These are phyloP conservation scores for Globisporangium yorkense DNA, from an alignment of 352 stramenopile genomes.

Conservation along the genomic window DNA sequence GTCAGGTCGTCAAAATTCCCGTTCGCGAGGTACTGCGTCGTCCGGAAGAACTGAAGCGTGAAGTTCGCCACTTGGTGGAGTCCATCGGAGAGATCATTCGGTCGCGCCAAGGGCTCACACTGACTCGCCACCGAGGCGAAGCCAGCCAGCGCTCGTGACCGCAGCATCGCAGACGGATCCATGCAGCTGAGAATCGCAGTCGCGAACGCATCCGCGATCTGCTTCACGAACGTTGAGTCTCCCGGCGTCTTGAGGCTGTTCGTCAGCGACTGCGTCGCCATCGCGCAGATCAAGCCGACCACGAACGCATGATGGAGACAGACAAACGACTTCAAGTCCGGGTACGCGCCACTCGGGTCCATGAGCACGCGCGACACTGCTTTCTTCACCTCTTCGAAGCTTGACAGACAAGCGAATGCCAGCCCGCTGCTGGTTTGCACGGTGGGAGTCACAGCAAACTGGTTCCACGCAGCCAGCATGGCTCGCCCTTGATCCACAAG, in stretches of 20 bases:
- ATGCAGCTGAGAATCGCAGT: slow-evolving; percentile 73
- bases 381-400: slow-evolving; percentile 80
- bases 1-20: slow-evolving; percentile 58
- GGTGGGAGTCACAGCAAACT: slow-evolving; percentile 48
- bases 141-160: slow-evolving; percentile 38
- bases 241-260: slow-evolving; percentile 50
- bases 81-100: slow-evolving; percentile 51
- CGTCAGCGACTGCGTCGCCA: slow-evolving; percentile 68
- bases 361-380: slow-evolving; percentile 56
- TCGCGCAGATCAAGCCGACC: slow-evolving; percentile 69
- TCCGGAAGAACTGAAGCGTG: slow-evolving; percentile 65
- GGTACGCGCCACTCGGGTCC: slow-evolving; percentile 32
- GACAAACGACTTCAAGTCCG: slow-evolving; percentile 61
- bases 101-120: slow-evolving; percentile 34
- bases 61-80: slow-evolving; percentile 76
- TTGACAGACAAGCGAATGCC: slow-evolving; percentile 59
- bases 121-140: slow-evolving; percentile 53
- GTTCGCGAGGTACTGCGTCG: slow-evolving; percentile 48
- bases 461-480: slow-evolving; percentile 74
- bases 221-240: slow-evolving; percentile 61
- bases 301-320: slow-evolving; percentile 79
- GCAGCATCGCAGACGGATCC: slow-evolving; percentile 52
- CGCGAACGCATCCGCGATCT: slow-evolving; percentile 66
- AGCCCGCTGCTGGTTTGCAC: slow-evolving; percentile 49
- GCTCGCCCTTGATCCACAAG: slow-evolving; percentile 59